Percentiles rank a stretch among this genome's conserved stretches.
phyloP scores from a whole-genome alignment of 257 asterid species.

The Orobanche coerulescens region DNA sequence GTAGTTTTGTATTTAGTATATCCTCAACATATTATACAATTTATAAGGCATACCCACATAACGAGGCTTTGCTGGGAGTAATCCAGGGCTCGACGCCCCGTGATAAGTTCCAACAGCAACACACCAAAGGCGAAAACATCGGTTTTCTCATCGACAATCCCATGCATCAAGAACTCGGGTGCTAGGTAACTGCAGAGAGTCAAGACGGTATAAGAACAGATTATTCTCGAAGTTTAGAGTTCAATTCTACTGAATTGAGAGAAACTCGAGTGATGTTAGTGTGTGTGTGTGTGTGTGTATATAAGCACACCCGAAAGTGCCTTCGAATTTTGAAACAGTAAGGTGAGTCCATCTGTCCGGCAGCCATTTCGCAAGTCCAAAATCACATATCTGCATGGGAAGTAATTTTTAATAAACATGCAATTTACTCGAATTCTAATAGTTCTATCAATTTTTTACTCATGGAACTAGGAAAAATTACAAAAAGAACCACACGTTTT shows the following conservation, averaged over 20 bases:
- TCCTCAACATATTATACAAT: background rate
- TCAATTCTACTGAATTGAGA: background rate
- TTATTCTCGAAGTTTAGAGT: background rate
- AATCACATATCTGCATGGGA: conserved; percentile 53
- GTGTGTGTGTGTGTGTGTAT: background rate
- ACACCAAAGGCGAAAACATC: conserved; percentile 87
- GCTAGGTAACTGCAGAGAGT: conserved; percentile 60
- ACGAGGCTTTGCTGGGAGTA: conserved; percentile 94
- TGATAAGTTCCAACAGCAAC: conserved; percentile 73
- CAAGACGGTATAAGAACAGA: background rate
- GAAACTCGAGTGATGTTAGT: background rate
- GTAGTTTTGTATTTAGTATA: background rate
- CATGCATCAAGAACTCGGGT: conserved; percentile 93
- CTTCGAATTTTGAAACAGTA: conserved; percentile 48
- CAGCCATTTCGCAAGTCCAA: conserved; percentile 72
- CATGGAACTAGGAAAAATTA: background rate
- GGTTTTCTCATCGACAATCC: conserved; percentile 87
- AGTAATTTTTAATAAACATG: background rate
- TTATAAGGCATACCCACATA: conserved; percentile 62
- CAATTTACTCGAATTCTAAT: background rate
- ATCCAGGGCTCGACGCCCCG: conserved; percentile 92
- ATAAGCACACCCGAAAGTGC: conserved; percentile 55
- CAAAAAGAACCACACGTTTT: background rate
- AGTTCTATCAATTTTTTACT: background rate
- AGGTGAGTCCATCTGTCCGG: conserved; percentile 66